Percentiles rank a stretch among this genome's conserved stretches.
These are phyloP conservation scores for Hypoxylon lienhwacheense DNA, from an alignment of 495 filamentous ascomycete species.

Conservation along the genomic window DNA sequence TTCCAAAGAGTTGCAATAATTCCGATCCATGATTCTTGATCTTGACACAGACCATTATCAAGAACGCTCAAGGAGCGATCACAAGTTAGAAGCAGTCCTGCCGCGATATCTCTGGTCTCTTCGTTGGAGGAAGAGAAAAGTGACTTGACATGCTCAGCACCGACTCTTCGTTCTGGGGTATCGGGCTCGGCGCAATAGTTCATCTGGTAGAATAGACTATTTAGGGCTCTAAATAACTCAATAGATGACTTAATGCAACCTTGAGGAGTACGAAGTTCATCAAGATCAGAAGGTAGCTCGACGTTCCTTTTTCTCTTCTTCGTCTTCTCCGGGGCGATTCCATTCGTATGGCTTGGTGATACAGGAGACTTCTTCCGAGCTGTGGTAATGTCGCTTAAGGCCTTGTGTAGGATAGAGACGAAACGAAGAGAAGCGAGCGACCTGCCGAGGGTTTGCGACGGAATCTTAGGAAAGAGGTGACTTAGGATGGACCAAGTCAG, in stretches of 20 bases:
- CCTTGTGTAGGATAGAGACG: slow-evolving; percentile 44
- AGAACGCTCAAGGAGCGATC: slow-evolving; percentile 35
- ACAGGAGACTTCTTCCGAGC: slow-evolving; percentile 17
- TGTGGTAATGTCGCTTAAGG: slow-evolving; percentile 46
- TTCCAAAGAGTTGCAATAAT: slow-evolving; percentile 46
- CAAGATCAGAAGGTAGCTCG: slow-evolving; percentile 34
- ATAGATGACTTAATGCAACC: slow-evolving; percentile 45
- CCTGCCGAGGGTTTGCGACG: slow-evolving; percentile 49
- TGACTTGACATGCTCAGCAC: slow-evolving; percentile 52
- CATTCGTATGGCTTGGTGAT: slow-evolving; percentile 5
- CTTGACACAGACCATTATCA: slow-evolving; percentile 25
- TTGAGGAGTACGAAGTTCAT: slow-evolving; percentile 35
- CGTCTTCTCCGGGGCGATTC: slow-evolving; percentile 20
- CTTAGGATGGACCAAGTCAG: slow-evolving; percentile 48
- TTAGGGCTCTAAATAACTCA: slow-evolving; percentile 44
- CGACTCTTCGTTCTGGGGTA: slow-evolving; percentile 38
- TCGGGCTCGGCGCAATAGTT: slow-evolving; percentile 1
- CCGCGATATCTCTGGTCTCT: slow-evolving; percentile 44
- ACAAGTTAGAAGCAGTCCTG: slow-evolving; percentile 44
- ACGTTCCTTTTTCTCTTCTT: slow-evolving; percentile 44
- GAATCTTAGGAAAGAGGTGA: slow-evolving; percentile 46
- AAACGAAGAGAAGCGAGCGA: slow-evolving; percentile 50
- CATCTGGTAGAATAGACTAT: slow-evolving; percentile 39
- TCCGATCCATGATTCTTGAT: slow-evolving; percentile 45
- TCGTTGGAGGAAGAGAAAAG: slow-evolving; percentile 47